Conservation (phyloP, 2,329 filamentous ascomycete genomes). For the Aschersonia sp. region DNA sequence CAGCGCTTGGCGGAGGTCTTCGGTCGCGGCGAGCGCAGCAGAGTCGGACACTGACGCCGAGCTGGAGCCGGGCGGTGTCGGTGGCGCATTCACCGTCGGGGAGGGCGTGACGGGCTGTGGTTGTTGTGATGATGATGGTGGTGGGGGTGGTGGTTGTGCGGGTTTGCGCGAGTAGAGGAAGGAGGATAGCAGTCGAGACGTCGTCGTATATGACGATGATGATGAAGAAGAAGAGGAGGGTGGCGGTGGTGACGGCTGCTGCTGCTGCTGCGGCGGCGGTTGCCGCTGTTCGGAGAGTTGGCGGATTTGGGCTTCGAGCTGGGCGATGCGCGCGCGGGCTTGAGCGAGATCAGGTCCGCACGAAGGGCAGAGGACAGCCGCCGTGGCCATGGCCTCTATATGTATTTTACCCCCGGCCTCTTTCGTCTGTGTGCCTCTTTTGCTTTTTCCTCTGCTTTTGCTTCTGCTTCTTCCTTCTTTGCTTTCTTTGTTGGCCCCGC, state of each 20-base stretch:
- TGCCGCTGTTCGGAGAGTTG: slow-evolving; percentile 49
- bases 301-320: slow-evolving; percentile 57
- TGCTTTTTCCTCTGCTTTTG: slow-evolving; percentile 7
- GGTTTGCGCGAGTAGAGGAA: slow-evolving; percentile 33
- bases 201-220: no score
- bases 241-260: no score
- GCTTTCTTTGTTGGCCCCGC: not conserved
- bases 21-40: slow-evolving; percentile 11
- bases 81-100: no score
- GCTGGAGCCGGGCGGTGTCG: no score
- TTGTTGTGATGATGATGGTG: not conserved
- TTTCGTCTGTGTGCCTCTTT: not conserved
- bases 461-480: not conserved
- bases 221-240: no score
- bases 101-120: not conserved
- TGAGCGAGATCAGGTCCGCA: slow-evolving; percentile 30
- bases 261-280: not conserved
- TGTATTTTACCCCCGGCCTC: no score
- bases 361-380: not conserved
- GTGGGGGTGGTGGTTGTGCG: slow-evolving; percentile 7
- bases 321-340: slow-evolving; percentile 46
- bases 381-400: no score
- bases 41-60: slow-evolving; percentile 5
- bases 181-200: slow-evolving; percentile 22
- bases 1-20: slow-evolving; percentile 48